These are phyloP conservation scores for Xylariaceae sp. DNA, from an alignment of 2,329 filamentous ascomycete genomes.

Conservation along the genomic window DNA sequence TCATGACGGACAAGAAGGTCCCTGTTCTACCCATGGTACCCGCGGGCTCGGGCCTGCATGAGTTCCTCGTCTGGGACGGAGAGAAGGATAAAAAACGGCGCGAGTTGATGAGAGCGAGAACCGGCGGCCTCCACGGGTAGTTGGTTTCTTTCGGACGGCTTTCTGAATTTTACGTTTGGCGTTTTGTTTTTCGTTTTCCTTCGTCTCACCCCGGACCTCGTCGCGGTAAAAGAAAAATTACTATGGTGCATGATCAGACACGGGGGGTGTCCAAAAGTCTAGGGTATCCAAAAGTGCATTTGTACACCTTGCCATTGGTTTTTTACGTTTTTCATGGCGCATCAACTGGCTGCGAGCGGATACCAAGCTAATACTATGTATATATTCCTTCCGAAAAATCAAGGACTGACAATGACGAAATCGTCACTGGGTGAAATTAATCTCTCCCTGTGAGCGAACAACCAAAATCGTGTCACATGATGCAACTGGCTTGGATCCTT, in stretches of 20 bases:
- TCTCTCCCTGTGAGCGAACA: too few species aligned
- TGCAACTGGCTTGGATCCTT: too few species aligned
- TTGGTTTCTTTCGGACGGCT: conserved; percentile 1
- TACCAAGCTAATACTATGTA: conserved; percentile 6
- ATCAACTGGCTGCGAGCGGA: conserved; percentile 1
- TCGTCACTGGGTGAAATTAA: too few species aligned
- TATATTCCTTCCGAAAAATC: conserved; percentile 5
- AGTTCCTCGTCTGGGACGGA: conserved; percentile 80
- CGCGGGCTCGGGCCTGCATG: conserved; percentile 77
- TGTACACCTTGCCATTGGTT: conserved; percentile 9
- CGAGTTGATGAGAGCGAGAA: conserved; percentile 61
- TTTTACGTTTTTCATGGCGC: conserved; percentile 2
- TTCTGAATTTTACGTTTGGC: conserved; percentile 10
- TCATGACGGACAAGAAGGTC: conserved; percentile 85
- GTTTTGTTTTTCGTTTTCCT: conserved; percentile 9
- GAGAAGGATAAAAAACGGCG: conserved; percentile 55
- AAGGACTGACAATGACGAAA: background rate
- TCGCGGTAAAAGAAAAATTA: conserved; percentile 1
- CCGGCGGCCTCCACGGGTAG: conserved; percentile 43
- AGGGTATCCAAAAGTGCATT: conserved; percentile 3
- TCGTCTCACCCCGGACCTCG: background rate
- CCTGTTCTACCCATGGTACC: conserved; percentile 98
- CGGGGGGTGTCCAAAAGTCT: conserved; percentile 12
- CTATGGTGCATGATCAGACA: conserved; percentile 7
- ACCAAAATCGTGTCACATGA: too few species aligned